These are phyloP conservation scores for Tricholoma hemisulphureum DNA, from an alignment of 768 basidiomycete genomes.

Conservation along the genomic window DNA sequence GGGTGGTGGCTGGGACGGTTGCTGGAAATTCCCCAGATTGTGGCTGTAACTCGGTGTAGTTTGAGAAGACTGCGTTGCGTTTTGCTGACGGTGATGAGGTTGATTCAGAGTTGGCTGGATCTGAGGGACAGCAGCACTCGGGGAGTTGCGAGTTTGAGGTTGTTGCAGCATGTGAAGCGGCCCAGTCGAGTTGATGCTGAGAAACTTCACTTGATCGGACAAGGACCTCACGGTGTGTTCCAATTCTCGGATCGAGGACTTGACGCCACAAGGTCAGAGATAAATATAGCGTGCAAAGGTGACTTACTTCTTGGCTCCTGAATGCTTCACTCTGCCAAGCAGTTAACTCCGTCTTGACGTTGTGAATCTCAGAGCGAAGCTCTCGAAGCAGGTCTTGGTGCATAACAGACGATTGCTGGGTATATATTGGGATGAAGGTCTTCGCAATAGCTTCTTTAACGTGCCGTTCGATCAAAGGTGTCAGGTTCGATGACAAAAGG, in stretches of 20 bases:
- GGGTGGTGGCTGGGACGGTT: slow-evolving; percentile 30
- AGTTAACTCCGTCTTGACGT: slow-evolving; percentile 75
- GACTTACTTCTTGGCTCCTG: slow-evolving; percentile 72
- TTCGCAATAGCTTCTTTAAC: slow-evolving; percentile 77
- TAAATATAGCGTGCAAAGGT: background rate
- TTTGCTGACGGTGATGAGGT: slow-evolving; percentile 43
- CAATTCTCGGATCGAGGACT: slow-evolving; percentile 78
- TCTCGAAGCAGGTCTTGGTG: slow-evolving; percentile 80
- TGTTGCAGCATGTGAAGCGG: slow-evolving; percentile 45
- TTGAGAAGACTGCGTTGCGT: slow-evolving; percentile 38
- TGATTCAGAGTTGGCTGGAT: slow-evolving; percentile 36
- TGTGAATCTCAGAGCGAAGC: slow-evolving; percentile 70
- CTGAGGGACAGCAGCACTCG: slow-evolving; percentile 39
- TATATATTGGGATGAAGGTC: slow-evolving; percentile 72
- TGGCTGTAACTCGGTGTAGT: slow-evolving; percentile 39
- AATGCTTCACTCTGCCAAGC: slow-evolving; percentile 80
- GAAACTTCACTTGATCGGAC: slow-evolving; percentile 80
- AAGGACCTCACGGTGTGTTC: slow-evolving; percentile 74
- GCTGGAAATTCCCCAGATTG: slow-evolving; percentile 36
- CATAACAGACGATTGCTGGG: slow-evolving; percentile 69
- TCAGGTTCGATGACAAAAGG: slow-evolving; percentile 66
- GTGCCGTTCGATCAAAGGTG: slow-evolving; percentile 76
- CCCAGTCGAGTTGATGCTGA: slow-evolving; percentile 53
- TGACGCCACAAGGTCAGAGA: slow-evolving; percentile 8
- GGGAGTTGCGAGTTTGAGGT: slow-evolving; percentile 39